Conservation (phyloP, 495 filamentous ascomycete genomes). For the Penicillium chermesinum region DNA sequence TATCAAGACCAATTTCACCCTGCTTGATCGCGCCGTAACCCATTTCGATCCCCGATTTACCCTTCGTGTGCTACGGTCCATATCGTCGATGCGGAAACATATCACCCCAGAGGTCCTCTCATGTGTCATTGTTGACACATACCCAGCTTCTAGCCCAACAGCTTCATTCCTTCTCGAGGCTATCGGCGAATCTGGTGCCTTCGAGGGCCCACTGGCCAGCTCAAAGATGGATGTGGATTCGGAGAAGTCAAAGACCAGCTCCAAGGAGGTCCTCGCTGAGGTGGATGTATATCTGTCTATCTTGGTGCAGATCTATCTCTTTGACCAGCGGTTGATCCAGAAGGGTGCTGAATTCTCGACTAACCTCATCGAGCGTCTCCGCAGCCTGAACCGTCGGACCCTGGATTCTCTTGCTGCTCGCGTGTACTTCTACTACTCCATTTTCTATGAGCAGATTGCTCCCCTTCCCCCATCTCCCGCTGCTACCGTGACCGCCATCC, state of each 20-base stretch:
- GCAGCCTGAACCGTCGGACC: conserved; percentile 85
- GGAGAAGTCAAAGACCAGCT: conserved; percentile 39
- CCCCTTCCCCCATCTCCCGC: conserved; percentile 82
- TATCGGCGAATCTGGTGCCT: conserved; percentile 60
- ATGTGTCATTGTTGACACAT: conserved; percentile 76
- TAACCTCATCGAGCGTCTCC: conserved; percentile 74
- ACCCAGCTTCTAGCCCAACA: conserved; percentile 56
- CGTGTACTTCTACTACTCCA: conserved; percentile 94
- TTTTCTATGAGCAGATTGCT: conserved; percentile 85
- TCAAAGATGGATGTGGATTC: conserved; percentile 76
- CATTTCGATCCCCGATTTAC: conserved; percentile 95
- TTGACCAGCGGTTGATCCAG: conserved; percentile 74
- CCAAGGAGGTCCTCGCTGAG: conserved; percentile 79
- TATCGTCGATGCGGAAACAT: conserved; percentile 90
- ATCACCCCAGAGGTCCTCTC: conserved; percentile 75
- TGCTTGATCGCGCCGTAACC: conserved; percentile 85
- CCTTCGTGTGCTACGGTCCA: conserved; percentile 86
- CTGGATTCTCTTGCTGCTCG: conserved; percentile 89
- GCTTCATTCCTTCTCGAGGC: conserved; percentile 66
- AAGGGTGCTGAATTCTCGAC: conserved; percentile 78
- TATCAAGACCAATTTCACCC: conserved; percentile 86
- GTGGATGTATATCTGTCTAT: conserved; percentile 89
- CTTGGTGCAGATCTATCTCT: conserved; percentile 81
- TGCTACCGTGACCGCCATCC: conserved; percentile 77
- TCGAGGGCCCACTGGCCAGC: conserved; percentile 45